These are phyloP conservation scores for Clitopilus passeckerianus DNA, from an alignment of 768 basidiomycete species.

Conservation along the genomic window DNA sequence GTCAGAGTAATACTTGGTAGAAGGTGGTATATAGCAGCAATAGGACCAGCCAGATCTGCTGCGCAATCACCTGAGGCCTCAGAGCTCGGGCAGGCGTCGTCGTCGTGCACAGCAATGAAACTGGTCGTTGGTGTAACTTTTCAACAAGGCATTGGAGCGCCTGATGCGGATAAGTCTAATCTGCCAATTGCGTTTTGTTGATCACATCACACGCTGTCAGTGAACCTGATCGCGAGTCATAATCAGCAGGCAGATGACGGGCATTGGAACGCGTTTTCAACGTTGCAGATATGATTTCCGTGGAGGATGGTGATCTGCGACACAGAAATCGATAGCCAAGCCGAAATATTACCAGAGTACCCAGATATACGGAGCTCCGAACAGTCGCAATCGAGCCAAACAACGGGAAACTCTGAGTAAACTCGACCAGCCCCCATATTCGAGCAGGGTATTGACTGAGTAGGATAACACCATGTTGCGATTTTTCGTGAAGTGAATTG, in stretches of 20 bases:
- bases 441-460: no score
- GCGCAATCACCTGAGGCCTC: not conserved
- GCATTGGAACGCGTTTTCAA: not conserved
- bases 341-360: no score
- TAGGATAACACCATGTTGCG: no score
- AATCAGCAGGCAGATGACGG: not conserved
- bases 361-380: no score
- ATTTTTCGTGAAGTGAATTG: no score
- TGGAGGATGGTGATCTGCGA: no score
- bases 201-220: not conserved
- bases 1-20: not conserved
- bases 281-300: not conserved
- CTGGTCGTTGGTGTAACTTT: not conserved
- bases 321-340: no score
- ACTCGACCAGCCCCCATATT: no score
- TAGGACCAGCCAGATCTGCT: not conserved
- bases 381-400: no score
- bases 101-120: not conserved
- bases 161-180: conserved; percentile 1
- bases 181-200: conserved; percentile 1
- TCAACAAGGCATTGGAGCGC: not conserved
- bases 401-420: no score
- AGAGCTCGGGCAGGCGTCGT: not conserved
- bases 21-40: not conserved
- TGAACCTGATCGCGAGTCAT: not conserved